phyloP scores from a whole-genome alignment of 2,329 filamentous ascomycete genomes.

The Colletotrichum siamense region DNA sequence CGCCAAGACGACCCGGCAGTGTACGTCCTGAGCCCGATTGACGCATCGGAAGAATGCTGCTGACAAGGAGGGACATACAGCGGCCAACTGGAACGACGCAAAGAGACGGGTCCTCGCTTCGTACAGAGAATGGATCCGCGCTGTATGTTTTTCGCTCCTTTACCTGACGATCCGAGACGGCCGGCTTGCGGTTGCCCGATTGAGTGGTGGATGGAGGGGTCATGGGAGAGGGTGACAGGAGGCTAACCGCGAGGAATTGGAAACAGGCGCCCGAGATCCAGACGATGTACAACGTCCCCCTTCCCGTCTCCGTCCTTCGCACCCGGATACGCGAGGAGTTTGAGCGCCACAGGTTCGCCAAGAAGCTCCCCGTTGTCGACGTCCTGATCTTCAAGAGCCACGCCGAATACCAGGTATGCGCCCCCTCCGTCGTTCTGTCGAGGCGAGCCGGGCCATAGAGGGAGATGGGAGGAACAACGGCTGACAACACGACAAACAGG shows the following conservation, averaged over 20 bases:
- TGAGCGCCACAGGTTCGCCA: constrained; percentile 92
- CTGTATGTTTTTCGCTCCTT: constrained; percentile 68
- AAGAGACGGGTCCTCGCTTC: constrained; percentile 84
- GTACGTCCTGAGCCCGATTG: constrained; percentile 53
- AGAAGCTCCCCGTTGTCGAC: constrained; percentile 86
- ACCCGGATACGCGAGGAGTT: constrained; percentile 97
- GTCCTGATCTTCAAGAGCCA: constrained; percentile 90
- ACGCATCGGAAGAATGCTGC: constrained; percentile 24
- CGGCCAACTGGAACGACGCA: constrained; percentile 88
- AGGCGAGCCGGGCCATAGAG: background rate
- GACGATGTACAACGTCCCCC: constrained; percentile 92
- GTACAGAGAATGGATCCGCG: constrained; percentile 95
- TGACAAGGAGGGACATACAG: constrained; percentile 55
- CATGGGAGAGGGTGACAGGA: background rate
- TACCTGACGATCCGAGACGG: background rate
- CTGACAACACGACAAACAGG: constrained; percentile 57
- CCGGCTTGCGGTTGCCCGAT: background rate
- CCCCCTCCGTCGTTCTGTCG: background rate
- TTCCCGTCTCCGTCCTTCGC: constrained; percentile 85
- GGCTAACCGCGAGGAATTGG: background rate
- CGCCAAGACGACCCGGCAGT: constrained; percentile 79
- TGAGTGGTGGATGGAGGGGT: background rate
- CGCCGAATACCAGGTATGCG: constrained; percentile 86
- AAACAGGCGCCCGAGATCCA: constrained; percentile 92
- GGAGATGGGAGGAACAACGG: background rate